Percentiles rank a stretch among this genome's conserved stretches.
These are phyloP conservation scores for Euphorbia schlechtendalii DNA, from an alignment of 441 rosid genomes.

Conservation along the genomic window DNA sequence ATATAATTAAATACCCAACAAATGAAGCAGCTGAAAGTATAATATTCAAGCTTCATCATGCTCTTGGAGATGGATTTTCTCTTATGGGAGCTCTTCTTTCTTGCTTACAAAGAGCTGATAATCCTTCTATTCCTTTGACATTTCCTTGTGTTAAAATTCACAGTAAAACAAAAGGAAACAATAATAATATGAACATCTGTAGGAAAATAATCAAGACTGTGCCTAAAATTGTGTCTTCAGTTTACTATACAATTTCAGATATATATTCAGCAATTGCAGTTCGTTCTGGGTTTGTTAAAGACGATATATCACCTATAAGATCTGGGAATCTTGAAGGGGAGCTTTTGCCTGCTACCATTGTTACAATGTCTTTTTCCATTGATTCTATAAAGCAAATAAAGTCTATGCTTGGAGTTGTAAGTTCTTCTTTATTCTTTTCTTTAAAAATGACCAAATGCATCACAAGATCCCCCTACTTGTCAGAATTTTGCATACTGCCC, in stretches of 20 bases:
- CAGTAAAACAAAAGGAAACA: neutral
- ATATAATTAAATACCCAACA: constrained; percentile 28
- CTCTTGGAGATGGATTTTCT: too few relatives aligned
- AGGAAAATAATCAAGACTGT: neutral
- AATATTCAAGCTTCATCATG: neutral
- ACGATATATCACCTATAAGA: constrained; percentile 26
- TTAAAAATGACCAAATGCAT: too few relatives aligned
- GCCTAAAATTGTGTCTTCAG: neutral
- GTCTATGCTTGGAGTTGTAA: constrained; percentile 37
- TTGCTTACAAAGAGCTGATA: too few relatives aligned
- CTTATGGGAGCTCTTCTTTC: too few relatives aligned
- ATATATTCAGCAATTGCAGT: neutral
- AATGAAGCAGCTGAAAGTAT: constrained; percentile 23
- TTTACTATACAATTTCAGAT: neutral
- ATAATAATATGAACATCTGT: too few relatives aligned
- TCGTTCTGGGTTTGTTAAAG: constrained; percentile 27
- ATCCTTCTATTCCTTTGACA: neutral
- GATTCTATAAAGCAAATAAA: constrained; percentile 37
- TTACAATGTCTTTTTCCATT: constrained; percentile 29
- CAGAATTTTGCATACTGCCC: too few relatives aligned
- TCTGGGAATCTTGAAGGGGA: constrained; percentile 28
- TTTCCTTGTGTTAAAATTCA: constrained; percentile 23
- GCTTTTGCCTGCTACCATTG: constrained; percentile 24
- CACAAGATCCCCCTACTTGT: too few relatives aligned
- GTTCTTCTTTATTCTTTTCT: too few relatives aligned